These are phyloP conservation scores for Aphanomyces invadans DNA, from an alignment of 352 stramenopile species.

Conservation along the genomic window DNA sequence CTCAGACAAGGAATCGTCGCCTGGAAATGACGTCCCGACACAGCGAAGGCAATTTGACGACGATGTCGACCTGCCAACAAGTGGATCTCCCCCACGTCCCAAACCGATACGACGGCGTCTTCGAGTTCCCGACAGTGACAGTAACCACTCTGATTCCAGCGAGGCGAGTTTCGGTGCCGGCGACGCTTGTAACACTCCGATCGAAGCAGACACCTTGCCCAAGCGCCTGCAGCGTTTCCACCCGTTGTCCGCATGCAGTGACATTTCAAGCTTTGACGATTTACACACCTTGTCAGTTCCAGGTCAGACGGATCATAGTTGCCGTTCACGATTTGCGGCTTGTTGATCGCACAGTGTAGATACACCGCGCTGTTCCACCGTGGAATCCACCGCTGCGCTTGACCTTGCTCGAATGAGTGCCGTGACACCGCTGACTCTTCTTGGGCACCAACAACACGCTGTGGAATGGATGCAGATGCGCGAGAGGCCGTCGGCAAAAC, in stretches of 20 bases:
- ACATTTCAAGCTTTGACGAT: conserved; percentile 13
- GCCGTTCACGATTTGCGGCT: no score
- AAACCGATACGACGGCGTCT: neutral
- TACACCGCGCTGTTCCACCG: neutral
- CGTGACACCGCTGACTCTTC: conserved; percentile 33
- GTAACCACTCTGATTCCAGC: neutral
- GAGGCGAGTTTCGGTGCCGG: neutral
- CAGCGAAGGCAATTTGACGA: neutral
- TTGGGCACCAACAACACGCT: conserved; percentile 74
- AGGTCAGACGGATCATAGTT: no score
- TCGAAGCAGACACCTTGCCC: neutral
- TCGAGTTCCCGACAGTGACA: neutral
- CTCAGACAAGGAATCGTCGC: neutral
- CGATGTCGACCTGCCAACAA: neutral
- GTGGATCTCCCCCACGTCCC: neutral
- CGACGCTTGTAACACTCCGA: neutral
- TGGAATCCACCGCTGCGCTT: neutral
- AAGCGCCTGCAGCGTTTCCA: neutral
- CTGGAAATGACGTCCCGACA: neutral
- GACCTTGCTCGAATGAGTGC: neutral
- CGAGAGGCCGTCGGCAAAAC: conserved; percentile 28
- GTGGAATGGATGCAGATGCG: conserved; percentile 84
- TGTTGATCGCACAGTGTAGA: no score
- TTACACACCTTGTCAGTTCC: neutral
- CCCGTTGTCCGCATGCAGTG: neutral